These are phyloP conservation scores for Tephrocybe sp. DNA, from an alignment of 768 basidiomycete genomes.

Conservation along the genomic window DNA sequence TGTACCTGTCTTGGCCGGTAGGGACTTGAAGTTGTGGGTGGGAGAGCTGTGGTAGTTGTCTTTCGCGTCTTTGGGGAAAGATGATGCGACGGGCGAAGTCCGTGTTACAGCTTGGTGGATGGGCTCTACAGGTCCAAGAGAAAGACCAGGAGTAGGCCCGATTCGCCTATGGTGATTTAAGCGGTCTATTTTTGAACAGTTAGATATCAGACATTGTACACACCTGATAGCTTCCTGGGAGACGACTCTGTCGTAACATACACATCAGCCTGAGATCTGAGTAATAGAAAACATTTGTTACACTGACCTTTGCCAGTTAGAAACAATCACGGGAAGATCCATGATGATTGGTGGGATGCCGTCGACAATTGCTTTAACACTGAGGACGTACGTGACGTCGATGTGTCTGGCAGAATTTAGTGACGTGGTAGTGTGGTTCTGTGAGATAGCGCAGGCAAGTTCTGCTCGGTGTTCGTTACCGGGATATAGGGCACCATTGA, in stretches of 20 bases:
- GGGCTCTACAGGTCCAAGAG: constrained; percentile 30
- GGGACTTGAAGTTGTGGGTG: background rate
- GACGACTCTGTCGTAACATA: constrained; percentile 46
- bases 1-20: background rate
- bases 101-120: constrained; percentile 10
- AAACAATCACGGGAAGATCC: constrained; percentile 77
- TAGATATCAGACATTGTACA: constrained; percentile 19
- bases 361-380: constrained; percentile 76
- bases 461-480: constrained; percentile 73
- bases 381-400: constrained; percentile 78
- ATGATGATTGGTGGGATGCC: constrained; percentile 60
- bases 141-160: constrained; percentile 45
- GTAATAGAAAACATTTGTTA: background rate
- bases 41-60: constrained; percentile 6
- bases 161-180: constrained; percentile 36
- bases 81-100: constrained; percentile 7
- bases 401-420: constrained; percentile 81
- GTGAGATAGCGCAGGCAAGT: constrained; percentile 64
- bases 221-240: constrained; percentile 68
- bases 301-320: constrained; percentile 81
- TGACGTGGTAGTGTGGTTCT: constrained; percentile 76
- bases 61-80: constrained; percentile 14
- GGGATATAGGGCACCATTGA: constrained; percentile 72
- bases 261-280: background rate
- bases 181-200: background rate